Conservation (phyloP, 2,329 filamentous ascomycete species). For the Trichophaea hybrida region DNA sequence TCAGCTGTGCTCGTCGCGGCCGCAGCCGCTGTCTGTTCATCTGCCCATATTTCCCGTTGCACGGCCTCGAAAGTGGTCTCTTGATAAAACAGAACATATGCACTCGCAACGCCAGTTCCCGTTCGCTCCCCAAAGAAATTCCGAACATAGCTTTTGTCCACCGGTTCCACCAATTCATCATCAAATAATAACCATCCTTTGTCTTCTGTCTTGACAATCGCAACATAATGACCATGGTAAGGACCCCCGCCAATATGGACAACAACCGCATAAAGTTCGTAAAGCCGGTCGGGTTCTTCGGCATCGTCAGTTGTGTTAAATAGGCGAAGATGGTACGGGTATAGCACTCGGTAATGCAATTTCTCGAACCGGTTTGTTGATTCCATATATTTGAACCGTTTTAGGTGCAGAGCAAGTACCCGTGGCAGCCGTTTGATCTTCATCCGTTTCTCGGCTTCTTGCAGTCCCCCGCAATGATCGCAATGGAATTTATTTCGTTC, state of each 20-base stretch:
- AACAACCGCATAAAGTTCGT: constrained; percentile 92
- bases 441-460: constrained; percentile 98
- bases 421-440: constrained; percentile 92
- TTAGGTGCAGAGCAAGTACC: constrained; percentile 81
- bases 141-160: constrained; percentile 87
- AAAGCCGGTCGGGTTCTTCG: constrained; percentile 80
- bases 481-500: constrained; percentile 98
- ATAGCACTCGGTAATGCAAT: constrained; percentile 90
- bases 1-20: constrained; percentile 20
- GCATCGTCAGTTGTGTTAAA: constrained; percentile 97
- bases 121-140: constrained; percentile 95
- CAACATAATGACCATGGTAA: constrained; percentile 94
- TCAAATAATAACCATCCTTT: constrained; percentile 93
- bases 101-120: constrained; percentile 60
- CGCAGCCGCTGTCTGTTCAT: constrained; percentile 23
- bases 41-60: constrained; percentile 30
- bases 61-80: constrained; percentile 62
- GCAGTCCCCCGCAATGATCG: constrained; percentile 87
- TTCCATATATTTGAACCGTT: constrained; percentile 97
- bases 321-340: constrained; percentile 88
- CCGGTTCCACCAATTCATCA: constrained; percentile 95
- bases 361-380: constrained; percentile 89
- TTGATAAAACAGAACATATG: constrained; percentile 95
- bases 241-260: constrained; percentile 94
- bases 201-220: constrained; percentile 94